Evolutionary conservation across 2,329 filamentous ascomycete species (phyloP).

Genomic region (Aspergillus pseudoglaucus): DNA sequence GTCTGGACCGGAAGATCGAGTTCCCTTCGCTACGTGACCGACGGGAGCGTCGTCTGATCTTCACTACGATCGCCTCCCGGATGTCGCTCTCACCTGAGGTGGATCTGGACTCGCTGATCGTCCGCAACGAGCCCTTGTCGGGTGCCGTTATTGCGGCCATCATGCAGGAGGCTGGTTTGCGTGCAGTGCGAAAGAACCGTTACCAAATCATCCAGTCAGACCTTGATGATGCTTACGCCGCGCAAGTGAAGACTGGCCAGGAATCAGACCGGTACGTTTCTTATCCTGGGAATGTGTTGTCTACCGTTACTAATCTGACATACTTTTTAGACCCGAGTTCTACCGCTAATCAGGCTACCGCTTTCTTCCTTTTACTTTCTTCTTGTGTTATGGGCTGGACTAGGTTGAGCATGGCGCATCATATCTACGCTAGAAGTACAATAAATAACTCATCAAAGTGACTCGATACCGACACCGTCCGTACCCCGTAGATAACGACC

Average conservation of each 20-base stretch:
- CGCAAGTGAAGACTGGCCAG: slow-evolving; percentile 81
- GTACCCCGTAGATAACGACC: not conserved
- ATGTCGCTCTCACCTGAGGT: slow-evolving; percentile 97
- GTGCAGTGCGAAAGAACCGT: slow-evolving; percentile 91
- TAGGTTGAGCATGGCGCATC: slow-evolving; percentile 17
- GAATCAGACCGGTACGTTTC: slow-evolving; percentile 54
- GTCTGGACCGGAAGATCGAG: slow-evolving; percentile 96
- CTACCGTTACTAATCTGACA: not conserved
- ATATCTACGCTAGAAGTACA: slow-evolving; percentile 24
- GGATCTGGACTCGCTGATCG: slow-evolving; percentile 91
- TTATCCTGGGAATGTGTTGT: not conserved
- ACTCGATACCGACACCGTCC: not conserved
- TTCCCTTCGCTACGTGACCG: slow-evolving; percentile 93
- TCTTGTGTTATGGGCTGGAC: slow-evolving; percentile 6
- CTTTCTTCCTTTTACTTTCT: not conserved
- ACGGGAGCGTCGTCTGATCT: slow-evolving; percentile 91
- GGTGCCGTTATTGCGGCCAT: slow-evolving; percentile 96
- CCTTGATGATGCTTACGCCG: slow-evolving; percentile 93
- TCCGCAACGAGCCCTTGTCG: slow-evolving; percentile 89
- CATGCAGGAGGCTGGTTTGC: slow-evolving; percentile 96
- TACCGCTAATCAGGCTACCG: slow-evolving; percentile 53
- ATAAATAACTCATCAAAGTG: not conserved
- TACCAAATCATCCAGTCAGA: slow-evolving; percentile 99
- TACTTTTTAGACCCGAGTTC: slow-evolving; percentile 68
- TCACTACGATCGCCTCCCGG: slow-evolving; percentile 91